These are phyloP conservation scores for Termitomyces sp. DNA, from an alignment of 768 basidiomycete species.

Conservation along the genomic window DNA sequence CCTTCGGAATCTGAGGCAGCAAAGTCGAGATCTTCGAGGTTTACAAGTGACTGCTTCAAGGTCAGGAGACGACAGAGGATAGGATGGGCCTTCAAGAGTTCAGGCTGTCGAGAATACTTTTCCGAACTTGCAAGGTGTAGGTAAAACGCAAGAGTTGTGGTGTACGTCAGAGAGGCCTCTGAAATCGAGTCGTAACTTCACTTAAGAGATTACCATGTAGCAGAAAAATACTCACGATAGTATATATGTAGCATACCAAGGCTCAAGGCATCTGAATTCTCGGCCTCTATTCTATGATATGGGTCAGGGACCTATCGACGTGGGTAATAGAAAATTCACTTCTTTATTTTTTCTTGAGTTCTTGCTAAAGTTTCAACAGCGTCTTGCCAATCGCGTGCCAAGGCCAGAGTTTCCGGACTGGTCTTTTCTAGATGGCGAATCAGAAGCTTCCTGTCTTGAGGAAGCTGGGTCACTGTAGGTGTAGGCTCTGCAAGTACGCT, in stretches of 20 bases:
- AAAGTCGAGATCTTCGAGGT: conserved; percentile 84
- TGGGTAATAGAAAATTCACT: conserved; percentile 32
- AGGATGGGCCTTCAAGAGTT: conserved; percentile 62
- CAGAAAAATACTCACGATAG: conserved; percentile 64
- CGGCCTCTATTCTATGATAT: conserved; percentile 39
- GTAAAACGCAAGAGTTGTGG: conserved; percentile 89
- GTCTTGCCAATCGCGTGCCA: conserved; percentile 83
- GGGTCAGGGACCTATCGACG: not conserved
- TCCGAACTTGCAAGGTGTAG: conserved; percentile 74
- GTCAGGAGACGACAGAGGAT: conserved; percentile 72
- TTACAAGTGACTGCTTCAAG: conserved; percentile 76
- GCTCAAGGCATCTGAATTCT: conserved; percentile 46
- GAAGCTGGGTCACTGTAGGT: conserved; percentile 30
- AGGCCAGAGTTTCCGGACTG: conserved; percentile 71
- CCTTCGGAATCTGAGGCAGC: conserved; percentile 37
- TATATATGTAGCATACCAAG: conserved; percentile 78
- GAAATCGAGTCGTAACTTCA: not conserved
- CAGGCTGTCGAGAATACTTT: conserved; percentile 57
- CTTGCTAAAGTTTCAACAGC: conserved; percentile 49
- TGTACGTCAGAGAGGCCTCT: conserved; percentile 91
- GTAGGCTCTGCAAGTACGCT: conserved; percentile 36
- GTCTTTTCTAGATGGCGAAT: conserved; percentile 70
- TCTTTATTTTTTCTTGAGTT: conserved; percentile 46
- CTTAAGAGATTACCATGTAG: not conserved
- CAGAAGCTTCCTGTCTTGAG: conserved; percentile 54